Conservation (phyloP, 2,329 filamentous ascomycete genomes). For the Penicillium sp. region DNA sequence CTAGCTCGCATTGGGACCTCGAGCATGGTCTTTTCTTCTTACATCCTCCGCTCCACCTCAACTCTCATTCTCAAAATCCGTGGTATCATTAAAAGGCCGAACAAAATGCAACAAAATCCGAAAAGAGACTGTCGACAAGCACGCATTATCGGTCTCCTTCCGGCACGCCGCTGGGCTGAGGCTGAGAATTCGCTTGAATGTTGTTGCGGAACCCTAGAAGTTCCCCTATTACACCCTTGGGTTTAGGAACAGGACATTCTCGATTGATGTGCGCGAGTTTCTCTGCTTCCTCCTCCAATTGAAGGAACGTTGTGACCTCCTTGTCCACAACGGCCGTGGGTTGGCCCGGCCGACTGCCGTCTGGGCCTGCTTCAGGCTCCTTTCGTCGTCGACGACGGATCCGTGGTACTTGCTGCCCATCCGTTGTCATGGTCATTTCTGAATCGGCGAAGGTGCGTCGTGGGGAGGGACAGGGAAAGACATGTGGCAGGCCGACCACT, state of each 20-base stretch:
- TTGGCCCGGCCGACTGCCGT: slow-evolving; percentile 13
- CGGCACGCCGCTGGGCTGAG: slow-evolving; percentile 14
- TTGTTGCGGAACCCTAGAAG: slow-evolving; percentile 64
- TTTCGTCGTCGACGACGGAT: slow-evolving; percentile 38
- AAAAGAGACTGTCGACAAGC: neutral
- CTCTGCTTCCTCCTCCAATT: slow-evolving; percentile 42
- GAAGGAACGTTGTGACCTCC: slow-evolving; percentile 45
- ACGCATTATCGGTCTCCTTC: slow-evolving; percentile 15
- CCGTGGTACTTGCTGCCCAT: slow-evolving; percentile 44
- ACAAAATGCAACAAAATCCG: neutral
- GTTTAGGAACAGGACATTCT: slow-evolving; percentile 92
- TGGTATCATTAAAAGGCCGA: slow-evolving; percentile 28
- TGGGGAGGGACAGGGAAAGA: slow-evolving; percentile 86
- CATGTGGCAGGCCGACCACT: slow-evolving; percentile 84
- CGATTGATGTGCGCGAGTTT: slow-evolving; percentile 50
- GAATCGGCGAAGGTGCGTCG: slow-evolving; percentile 72
- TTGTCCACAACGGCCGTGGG: slow-evolving; percentile 30
- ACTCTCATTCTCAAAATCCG: slow-evolving; percentile 16
- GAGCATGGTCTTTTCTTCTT: slow-evolving; percentile 7
- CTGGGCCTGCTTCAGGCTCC: slow-evolving; percentile 23
- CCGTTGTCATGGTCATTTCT: slow-evolving; percentile 40
- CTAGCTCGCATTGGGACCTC: slow-evolving; percentile 8
- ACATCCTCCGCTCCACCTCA: slow-evolving; percentile 3
- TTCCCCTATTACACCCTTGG: slow-evolving; percentile 70
- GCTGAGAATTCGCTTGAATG: slow-evolving; percentile 23